Conservation (phyloP, 176 grass and related monocot species). For the Bothriochloa decipiens region DNA sequence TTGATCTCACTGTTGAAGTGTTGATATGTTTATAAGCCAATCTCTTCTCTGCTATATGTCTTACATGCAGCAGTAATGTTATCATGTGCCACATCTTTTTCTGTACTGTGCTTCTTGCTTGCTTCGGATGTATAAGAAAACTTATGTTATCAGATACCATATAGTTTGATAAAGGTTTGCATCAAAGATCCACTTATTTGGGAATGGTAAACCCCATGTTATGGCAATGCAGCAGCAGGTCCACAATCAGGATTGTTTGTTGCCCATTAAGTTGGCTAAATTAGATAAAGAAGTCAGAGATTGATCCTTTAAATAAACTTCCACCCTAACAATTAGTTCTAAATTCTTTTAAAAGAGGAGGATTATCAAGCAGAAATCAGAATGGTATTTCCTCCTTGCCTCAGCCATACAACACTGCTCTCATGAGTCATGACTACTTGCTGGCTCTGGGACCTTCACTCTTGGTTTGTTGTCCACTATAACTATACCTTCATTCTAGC, state of each 20-base stretch:
- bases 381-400: neutral
- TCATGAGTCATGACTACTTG: neutral
- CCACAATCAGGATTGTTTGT: neutral
- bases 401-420: neutral
- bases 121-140: conserved; percentile 20
- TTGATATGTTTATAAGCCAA: neutral
- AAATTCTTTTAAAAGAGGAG: neutral
- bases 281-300: neutral
- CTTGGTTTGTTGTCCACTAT: neutral
- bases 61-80: neutral
- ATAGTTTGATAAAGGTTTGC: neutral
- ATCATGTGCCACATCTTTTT: neutral
- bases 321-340: neutral
- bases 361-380: neutral
- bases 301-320: neutral
- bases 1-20: neutral
- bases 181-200: conserved; percentile 23
- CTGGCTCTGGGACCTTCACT: neutral
- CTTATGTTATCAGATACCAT: neutral
- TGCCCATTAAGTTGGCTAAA: neutral
- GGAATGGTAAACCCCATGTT: neutral
- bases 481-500: neutral
- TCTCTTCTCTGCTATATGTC: neutral
- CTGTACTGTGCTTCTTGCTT: neutral
- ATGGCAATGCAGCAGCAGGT: neutral